Evolutionary conservation across 352 stramenopile genomes (phyloP), one percentile per base, ranked within the genome.

Genomic region (Pythium insidiosum): DNA sequence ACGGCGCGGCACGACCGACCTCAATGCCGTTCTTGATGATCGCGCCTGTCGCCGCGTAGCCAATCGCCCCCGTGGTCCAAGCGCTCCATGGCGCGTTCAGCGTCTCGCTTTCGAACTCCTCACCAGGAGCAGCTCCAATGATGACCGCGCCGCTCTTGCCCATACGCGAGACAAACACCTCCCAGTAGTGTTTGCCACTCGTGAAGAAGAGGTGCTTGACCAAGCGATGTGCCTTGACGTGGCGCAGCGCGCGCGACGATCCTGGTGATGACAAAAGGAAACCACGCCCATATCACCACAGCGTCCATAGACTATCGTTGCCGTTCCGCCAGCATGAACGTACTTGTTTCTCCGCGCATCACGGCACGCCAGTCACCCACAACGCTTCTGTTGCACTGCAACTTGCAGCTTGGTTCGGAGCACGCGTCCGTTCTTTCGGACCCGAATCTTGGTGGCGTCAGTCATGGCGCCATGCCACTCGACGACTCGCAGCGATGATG

Each of bases 141-240:
- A 74, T 43, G 16, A 77, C 48, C 19, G 29, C 16, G 3, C 13
- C 33, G 46, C 54, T 47, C 12, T 60, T 50, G 26, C 31, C 37
- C 52, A 68, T 51, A 24, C 52, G 53, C 35, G 61, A 56, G 25
- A 76, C 40, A 21, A 71, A 37, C 12, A 73, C 57, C 30, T 77
- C 65, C 62, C 54, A 74, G 33, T 74, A 74, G 51, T 81, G 65
- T 15, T 43, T 40, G 11, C 68, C 68, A 38, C 68, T 81, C n/a
- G 68, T 75, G 43, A 75, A 74, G 58, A 68, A 73, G 19, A 70
- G 43, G 46, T 81, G 59, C 30, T 66, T 61, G 40, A 76, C 36
- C 28, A 71, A 51, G 40, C 56, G 61, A 39, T 57, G 64, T 38
- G 30, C 43, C 21, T 50, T 59, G 18, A 54, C 45, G 44, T 38